phyloP scores from a whole-genome alignment of 805 yeast species.

The Yarrowia sp. region DNA sequence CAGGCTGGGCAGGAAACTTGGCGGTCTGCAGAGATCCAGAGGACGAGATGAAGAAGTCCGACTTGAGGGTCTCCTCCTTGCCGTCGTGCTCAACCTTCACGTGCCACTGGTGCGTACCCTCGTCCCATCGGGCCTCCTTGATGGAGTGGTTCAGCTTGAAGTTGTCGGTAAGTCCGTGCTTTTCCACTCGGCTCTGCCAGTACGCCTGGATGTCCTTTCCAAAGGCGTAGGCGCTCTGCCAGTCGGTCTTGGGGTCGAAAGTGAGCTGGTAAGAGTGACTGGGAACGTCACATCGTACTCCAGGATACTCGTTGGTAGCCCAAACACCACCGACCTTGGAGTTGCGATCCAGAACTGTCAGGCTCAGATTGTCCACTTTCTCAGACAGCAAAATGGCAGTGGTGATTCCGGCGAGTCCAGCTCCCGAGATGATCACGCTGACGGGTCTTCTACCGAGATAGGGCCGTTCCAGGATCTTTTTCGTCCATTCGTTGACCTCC shows the following conservation, averaged over 20 bases:
- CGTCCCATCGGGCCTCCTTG: slow-evolving; percentile 30
- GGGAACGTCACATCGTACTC: slow-evolving; percentile 36
- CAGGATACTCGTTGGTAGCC: slow-evolving; percentile 34
- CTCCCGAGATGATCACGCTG: slow-evolving; percentile 35
- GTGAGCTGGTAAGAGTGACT: slow-evolving; percentile 36
- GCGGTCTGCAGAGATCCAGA: slow-evolving; percentile 36
- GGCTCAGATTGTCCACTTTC: slow-evolving; percentile 32
- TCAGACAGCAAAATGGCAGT: slow-evolving; percentile 32
- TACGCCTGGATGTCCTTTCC: slow-evolving; percentile 34
- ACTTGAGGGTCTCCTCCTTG: slow-evolving; percentile 28
- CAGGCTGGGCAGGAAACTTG: slow-evolving; percentile 35
- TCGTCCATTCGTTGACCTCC: neutral
- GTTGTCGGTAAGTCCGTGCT: slow-evolving; percentile 33
- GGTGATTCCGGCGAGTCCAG: slow-evolving; percentile 36
- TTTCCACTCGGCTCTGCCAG: slow-evolving; percentile 32
- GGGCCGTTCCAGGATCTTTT: neutral
- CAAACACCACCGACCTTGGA: slow-evolving; percentile 36
- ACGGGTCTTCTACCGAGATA: slow-evolving; percentile 25
- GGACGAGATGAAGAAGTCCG: slow-evolving; percentile 34
- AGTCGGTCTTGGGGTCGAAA: slow-evolving; percentile 36
- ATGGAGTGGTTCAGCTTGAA: slow-evolving; percentile 30
- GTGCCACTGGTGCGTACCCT: neutral
- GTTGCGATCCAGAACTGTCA: slow-evolving; percentile 34
- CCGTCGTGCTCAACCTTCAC: slow-evolving; percentile 15
- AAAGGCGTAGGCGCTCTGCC: slow-evolving; percentile 34